Percentiles rank a stretch among this genome's conserved stretches.
Evolutionary conservation across 164 flowering plant genomes (phyloP).

Genomic region (Aristolochia californica): DNA sequence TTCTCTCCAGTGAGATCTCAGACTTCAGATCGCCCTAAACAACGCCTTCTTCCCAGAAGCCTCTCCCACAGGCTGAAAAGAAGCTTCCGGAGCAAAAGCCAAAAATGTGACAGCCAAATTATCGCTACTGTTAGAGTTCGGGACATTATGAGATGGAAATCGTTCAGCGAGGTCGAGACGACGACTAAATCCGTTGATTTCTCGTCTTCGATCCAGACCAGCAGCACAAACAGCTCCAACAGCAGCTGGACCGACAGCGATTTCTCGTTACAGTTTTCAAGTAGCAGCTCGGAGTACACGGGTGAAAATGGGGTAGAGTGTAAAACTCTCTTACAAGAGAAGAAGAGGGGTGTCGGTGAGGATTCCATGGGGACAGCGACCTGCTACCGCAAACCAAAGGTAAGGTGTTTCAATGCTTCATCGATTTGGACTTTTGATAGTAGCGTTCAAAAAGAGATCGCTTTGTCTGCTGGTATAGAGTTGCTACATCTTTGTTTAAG

Average conservation of each 20-base stretch:
- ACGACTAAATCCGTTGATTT: conserved; percentile 22
- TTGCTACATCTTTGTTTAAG: neutral
- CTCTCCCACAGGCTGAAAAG: conserved; percentile 26
- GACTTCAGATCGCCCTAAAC: conserved; percentile 4
- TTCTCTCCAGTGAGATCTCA: conserved; percentile 16
- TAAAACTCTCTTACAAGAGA: conserved; percentile 11
- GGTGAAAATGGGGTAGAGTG: conserved; percentile 22
- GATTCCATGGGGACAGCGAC: conserved; percentile 26
- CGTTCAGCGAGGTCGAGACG: conserved; percentile 26
- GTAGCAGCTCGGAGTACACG: conserved; percentile 17
- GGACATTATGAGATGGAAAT: conserved; percentile 43
- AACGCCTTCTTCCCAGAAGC: conserved; percentile 25
- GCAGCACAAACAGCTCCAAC: conserved; percentile 3
- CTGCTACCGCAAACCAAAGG: conserved; percentile 11
- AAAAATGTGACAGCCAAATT: conserved; percentile 1
- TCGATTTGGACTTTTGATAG: neutral
- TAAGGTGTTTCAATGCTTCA: conserved; percentile 8
- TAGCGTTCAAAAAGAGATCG: neutral
- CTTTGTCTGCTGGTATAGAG: conserved; percentile 12
- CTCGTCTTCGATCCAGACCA: conserved; percentile 6
- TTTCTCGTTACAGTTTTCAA: conserved; percentile 19
- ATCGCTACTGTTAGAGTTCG: conserved; percentile 14
- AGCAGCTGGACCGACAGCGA: conserved; percentile 32
- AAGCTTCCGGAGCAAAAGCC: conserved; percentile 30
- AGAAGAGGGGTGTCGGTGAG: conserved; percentile 19